Percentiles rank a stretch among this genome's conserved stretches.
phyloP scores from a whole-genome alignment of 1,284 basidiomycete genomes.

The Phylloporus sp. region DNA sequence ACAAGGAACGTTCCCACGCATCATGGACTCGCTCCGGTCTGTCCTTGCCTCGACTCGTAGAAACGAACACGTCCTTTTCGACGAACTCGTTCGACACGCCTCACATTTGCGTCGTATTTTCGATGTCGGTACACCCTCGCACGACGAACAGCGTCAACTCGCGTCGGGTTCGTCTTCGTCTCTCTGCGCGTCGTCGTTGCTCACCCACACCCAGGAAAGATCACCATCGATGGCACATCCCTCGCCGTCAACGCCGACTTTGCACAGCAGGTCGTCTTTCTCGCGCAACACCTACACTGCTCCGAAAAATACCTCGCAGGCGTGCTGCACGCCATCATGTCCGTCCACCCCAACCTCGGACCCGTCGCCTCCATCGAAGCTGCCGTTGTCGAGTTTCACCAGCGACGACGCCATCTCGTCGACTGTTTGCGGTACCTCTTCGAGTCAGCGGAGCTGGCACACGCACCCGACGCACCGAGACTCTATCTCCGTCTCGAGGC shows the following conservation, averaged over 20 bases:
- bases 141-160: conserved; percentile 70
- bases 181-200: background rate
- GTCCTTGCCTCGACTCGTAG: conserved; percentile 47
- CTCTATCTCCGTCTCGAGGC: conserved; percentile 53
- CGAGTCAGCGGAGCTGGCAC: conserved; percentile 47
- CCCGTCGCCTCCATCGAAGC: conserved; percentile 62
- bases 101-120: conserved; percentile 62
- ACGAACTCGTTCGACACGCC: conserved; percentile 70
- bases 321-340: conserved; percentile 66
- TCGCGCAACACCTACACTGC: conserved; percentile 75
- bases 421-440: conserved; percentile 64
- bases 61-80: conserved; percentile 75
- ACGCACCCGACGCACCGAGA: conserved; percentile 43
- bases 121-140: conserved; percentile 63
- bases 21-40: conserved; percentile 52
- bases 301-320: conserved; percentile 78
- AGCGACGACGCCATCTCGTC: conserved; percentile 65
- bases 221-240: conserved; percentile 58
- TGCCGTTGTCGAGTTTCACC: conserved; percentile 68
- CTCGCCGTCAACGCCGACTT: conserved; percentile 74
- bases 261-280: conserved; percentile 73
- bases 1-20: background rate
- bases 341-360: conserved; percentile 64
- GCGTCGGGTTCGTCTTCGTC: conserved; percentile 60
- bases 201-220: conserved; percentile 54